Base-by-base conservation (phyloP, 331 rosid genomes). In the Telfairia occidentalis region DNA sequence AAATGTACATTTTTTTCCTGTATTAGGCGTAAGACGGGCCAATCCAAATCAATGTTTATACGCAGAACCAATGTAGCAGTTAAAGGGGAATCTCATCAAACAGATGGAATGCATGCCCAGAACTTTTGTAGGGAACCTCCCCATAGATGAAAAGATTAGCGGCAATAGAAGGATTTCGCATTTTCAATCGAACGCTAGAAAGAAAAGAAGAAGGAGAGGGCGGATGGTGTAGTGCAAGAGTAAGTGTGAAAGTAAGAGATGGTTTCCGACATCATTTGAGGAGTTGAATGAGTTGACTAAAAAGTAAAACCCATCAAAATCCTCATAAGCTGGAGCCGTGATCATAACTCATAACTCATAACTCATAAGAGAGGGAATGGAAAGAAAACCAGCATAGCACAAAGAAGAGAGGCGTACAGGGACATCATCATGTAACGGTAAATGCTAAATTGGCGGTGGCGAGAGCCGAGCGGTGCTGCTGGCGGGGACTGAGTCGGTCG, bases 11-110 rank as follows among this genome's bases (percentile, higher is more conserved):
- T 40, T 40, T 40, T n/a, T n/a, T n/a, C 9, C 45, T 6, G 1
- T 40, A 40, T 11, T 32, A 60, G 23, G 67, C 11, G 12, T 59
- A 59, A 29, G 16, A 15, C 15, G 18, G 24, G 43, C 21, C 69
- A 2, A 2, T 16, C 26, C 37, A 30, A 35, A 9, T 37, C 29
- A 9, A 64, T 64, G 71, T 32, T 16, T 60, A 60, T 32, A 16
- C 7, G 43, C 24, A 60, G 24, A 64, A 37, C n/a, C 30, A n/a
- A 61, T 63, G 45, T 40, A 19, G 32, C 72, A 37, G 9, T 21
- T 10, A n/a, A 65, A 65, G 50, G 72, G 50, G 72, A 65, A 65
- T 37, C 21, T 65, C 30, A 37, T 65, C 72, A 37, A 65, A 19
- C 50, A 65, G 72, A 37, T 65, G 49, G 72, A 37, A 19, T 4